Evolutionary conservation across 257 asterid species (phyloP).

Genomic region (Coffea canephora): DNA sequence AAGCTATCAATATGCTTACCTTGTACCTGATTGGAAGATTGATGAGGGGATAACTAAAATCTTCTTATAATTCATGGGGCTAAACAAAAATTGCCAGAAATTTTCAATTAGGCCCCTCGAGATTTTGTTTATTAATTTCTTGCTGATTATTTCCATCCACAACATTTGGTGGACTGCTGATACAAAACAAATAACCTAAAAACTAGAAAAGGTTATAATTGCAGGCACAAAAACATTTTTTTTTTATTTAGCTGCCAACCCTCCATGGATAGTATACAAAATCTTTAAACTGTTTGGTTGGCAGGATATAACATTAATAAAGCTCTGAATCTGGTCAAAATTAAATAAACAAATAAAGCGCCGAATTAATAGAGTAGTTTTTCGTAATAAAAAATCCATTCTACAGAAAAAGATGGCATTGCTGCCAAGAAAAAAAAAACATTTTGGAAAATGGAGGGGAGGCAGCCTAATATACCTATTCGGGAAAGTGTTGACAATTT

Average conservation of each 20-base stretch:
- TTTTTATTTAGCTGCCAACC: background rate
- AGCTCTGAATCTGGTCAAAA: no score
- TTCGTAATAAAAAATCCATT: no score
- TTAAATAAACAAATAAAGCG: background rate
- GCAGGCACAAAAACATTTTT: background rate
- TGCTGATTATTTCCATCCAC: background rate
- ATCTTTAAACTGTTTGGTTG: background rate
- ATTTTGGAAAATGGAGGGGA: no score
- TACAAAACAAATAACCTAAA: no score
- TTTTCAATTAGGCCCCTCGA: background rate
- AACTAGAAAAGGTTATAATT: background rate
- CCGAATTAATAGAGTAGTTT: background rate
- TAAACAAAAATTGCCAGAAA: background rate
- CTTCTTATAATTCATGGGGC: background rate
- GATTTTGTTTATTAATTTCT: background rate
- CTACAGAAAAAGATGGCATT: no score
- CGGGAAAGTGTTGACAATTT: no score
- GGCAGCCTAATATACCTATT: no score
- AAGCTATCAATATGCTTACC: background rate
- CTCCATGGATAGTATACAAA: background rate
- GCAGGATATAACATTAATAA: background rate
- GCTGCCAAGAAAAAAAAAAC: no score
- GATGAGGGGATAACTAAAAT: background rate
- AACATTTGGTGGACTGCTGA: background rate
- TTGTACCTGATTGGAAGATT: background rate